Conservation (phyloP, 257 asterid genomes). For the Penstemon eatonii region DNA sequence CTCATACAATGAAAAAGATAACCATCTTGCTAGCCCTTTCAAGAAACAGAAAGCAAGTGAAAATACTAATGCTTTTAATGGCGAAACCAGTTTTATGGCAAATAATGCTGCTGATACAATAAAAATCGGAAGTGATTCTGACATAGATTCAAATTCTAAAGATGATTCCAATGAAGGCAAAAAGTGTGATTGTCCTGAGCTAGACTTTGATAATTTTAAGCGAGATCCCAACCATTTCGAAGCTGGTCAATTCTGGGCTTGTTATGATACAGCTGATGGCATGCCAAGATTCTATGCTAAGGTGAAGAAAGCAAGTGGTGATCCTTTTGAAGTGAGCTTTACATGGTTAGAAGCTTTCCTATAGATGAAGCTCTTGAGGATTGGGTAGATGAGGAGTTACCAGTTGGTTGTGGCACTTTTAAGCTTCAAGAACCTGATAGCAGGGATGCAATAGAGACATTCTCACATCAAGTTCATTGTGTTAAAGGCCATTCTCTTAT, state of each 20-base stretch:
- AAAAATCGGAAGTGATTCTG: conserved; percentile 49
- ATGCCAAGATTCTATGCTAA: conserved; percentile 85
- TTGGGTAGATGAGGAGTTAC: conserved; percentile 47
- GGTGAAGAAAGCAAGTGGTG: conserved; percentile 41
- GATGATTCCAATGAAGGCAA: conserved; percentile 18
- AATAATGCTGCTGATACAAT: conserved; percentile 31
- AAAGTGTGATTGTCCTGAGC: conserved; percentile 43
- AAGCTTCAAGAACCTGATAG: conserved; percentile 33
- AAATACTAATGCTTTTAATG: conserved; percentile 24
- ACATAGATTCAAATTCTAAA: conserved; percentile 28
- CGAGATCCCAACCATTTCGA: conserved; percentile 45
- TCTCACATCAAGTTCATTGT: conserved; percentile 53
- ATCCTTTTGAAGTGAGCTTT: conserved; percentile 50
- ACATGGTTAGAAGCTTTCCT: conserved; percentile 73
- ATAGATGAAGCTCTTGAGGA: conserved; percentile 29
- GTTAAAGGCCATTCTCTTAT: conserved; percentile 35
- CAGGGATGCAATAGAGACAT: conserved; percentile 32
- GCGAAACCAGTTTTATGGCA: conserved; percentile 19
- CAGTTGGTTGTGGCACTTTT: conserved; percentile 73
- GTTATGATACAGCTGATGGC: conserved; percentile 58
- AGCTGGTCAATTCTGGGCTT: conserved; percentile 76
- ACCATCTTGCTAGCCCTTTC: conserved; percentile 35
- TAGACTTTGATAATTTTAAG: conserved; percentile 75
- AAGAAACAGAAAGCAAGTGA: conserved; percentile 40
- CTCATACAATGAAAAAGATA: conserved; percentile 56